Evolutionary conservation across 441 rosid species (phyloP), one percentile per base, ranked within the genome.

Genomic region (Adansonia madagascariensis): DNA sequence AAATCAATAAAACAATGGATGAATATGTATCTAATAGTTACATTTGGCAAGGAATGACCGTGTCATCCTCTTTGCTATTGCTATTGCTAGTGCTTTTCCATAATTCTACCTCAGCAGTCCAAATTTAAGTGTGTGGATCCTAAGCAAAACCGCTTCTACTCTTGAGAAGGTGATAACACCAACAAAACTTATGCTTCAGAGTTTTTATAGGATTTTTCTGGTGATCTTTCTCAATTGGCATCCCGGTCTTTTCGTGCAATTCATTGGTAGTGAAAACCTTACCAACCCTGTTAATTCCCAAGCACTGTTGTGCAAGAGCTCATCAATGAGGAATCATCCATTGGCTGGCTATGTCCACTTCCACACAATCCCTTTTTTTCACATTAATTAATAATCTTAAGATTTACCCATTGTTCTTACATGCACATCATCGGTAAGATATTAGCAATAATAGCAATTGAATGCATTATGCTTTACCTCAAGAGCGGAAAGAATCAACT

Each of bases 191-290:
- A 64, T 81, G 80, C 75, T 77, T 75, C 2, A 77, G 77, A 77
- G 74, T 77, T 67, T 81, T 81, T 77, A 74, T 35, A 17, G 80
- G 72, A 77, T 75, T 79, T 79, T 81, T 81, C 22, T 64, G 63
- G 76, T 47, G 80, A 79, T 67, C 81, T 27, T 82, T 82, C 74
- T 67, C 75, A 53, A 80, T 74, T n/a, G 82, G 76, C 65, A 80
- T 73, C 27, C 74, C 84, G 44, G 78, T 35, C 78, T 71, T 82
- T 61, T 76, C 79, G 47, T 66, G 78, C 64, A 76, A 39, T 76
- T 77, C 80, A 59, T 46, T 83, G 12, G 84, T 68, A 0, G 81
- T 57, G 61, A 80, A 81, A 59, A 79, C 44, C 68, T 73, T 67
- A 62, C 75, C 81, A 57, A 81, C 66, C 76, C 82, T 71, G 78